A percentile compares a stretch with the other conserved stretches of the same genome.
These are phyloP conservation scores for Curvularia sp. DNA, from an alignment of 2,329 filamentous ascomycete genomes.

Conservation along the genomic window DNA sequence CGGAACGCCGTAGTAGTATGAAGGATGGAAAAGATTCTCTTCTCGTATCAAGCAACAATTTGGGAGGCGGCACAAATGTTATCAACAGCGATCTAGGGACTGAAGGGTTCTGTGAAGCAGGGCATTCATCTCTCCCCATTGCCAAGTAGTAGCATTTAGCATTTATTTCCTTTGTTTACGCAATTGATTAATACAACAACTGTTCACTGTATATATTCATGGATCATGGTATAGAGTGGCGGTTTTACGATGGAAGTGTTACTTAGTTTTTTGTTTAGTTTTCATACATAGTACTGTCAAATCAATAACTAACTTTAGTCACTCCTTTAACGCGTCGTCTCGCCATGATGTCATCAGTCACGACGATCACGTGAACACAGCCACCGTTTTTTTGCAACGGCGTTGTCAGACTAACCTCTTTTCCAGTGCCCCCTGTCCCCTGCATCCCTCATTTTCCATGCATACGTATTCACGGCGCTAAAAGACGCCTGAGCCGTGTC, in stretches of 20 bases:
- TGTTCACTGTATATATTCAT: slow-evolving; percentile 22
- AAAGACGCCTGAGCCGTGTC: neutral
- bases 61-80: slow-evolving; percentile 16
- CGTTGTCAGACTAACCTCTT: neutral
- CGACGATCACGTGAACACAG: too few species aligned
- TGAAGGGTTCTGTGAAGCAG: slow-evolving; percentile 6
- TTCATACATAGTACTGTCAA: slow-evolving; percentile 1
- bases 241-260: neutral
- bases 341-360: neutral
- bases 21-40: slow-evolving; percentile 6
- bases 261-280: neutral
- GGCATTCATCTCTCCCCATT: slow-evolving; percentile 26
- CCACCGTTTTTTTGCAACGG: too few species aligned
- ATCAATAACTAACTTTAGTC: slow-evolving; percentile 16
- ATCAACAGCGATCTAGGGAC: slow-evolving; percentile 5
- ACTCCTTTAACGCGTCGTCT: slow-evolving; percentile 12
- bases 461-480: neutral
- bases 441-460: neutral
- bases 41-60: slow-evolving; percentile 13
- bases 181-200: slow-evolving; percentile 10
- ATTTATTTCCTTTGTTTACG: slow-evolving; percentile 3
- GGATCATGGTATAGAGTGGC: slow-evolving; percentile 16
- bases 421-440: neutral
- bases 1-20: slow-evolving; percentile 2
- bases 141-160: slow-evolving; percentile 34